Conservation (phyloP, 768 basidiomycete species). For the Tephrocybe sp. region DNA sequence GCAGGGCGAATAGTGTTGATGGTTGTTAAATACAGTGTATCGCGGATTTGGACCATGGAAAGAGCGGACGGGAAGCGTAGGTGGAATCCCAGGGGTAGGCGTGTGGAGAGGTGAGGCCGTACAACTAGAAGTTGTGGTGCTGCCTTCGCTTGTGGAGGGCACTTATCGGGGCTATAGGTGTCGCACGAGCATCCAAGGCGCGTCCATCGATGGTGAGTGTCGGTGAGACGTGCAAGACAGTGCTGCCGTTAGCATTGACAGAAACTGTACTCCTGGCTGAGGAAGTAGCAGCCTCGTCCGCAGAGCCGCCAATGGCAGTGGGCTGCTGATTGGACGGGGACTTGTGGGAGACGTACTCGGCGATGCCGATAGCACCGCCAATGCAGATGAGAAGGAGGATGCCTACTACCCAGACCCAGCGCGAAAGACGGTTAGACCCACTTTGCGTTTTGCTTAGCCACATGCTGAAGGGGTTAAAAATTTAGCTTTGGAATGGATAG, state of each 20-base stretch:
- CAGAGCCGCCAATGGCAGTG: conserved; percentile 64
- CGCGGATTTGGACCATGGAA: no score
- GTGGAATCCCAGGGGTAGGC: no score
- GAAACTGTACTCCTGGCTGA: conserved; percentile 11
- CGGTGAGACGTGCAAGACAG: conserved; percentile 50
- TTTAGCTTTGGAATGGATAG: no score
- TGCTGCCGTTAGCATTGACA: conserved; percentile 16
- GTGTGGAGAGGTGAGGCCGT: no score
- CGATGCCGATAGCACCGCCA: conserved; percentile 58
- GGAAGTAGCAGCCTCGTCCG: conserved; percentile 36
- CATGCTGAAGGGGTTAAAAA: no score
- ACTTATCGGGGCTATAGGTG: background rate
- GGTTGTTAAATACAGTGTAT: conserved; percentile 8
- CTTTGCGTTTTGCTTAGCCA: conserved; percentile 70
- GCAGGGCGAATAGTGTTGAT: background rate
- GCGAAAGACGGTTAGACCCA: conserved; percentile 50
- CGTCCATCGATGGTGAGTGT: conserved; percentile 55
- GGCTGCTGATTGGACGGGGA: conserved; percentile 50
- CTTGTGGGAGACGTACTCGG: conserved; percentile 58
- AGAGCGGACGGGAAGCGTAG: no score
- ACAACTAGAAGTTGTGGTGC: background rate
- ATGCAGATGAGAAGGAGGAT: conserved; percentile 52
- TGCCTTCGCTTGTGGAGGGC: conserved; percentile 10
- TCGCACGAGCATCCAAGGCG: background rate
- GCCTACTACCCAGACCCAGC: conserved; percentile 74